These are phyloP conservation scores for Penicillium palitans DNA, from an alignment of 2,329 filamentous ascomycete species.

Conservation along the genomic window DNA sequence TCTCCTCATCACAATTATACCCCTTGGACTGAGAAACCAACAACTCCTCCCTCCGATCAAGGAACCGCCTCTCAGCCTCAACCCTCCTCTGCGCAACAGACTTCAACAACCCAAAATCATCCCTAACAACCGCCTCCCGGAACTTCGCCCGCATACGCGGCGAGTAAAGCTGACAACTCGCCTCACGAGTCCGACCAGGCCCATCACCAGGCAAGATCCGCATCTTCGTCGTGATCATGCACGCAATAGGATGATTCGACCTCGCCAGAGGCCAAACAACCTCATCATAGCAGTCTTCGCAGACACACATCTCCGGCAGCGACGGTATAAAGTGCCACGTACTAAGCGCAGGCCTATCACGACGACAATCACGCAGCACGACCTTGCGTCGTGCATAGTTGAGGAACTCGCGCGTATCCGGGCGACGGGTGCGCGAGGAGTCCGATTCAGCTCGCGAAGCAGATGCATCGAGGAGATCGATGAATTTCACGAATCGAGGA, in stretches of 20 bases:
- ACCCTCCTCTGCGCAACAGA: constrained; percentile 59
- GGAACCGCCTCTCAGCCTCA: constrained; percentile 60
- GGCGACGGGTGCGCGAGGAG: constrained; percentile 37
- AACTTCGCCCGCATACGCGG: constrained; percentile 75
- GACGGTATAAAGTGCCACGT: constrained; percentile 77
- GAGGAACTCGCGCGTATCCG: constrained; percentile 63
- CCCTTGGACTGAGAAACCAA: constrained; percentile 60
- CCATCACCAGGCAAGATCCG: constrained; percentile 58
- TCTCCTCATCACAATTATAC: constrained; percentile 52
- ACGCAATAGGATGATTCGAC: constrained; percentile 57
- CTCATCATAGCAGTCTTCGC: constrained; percentile 81
- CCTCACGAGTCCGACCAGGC: constrained; percentile 34
- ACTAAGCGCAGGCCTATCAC: constrained; percentile 62
- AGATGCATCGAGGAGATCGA: constrained; percentile 57
- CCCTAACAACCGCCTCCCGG: constrained; percentile 61
- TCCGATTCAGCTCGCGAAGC: constrained; percentile 44
- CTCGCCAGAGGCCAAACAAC: constrained; percentile 69
- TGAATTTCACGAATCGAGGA: constrained; percentile 57
- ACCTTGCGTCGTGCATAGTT: constrained; percentile 62
- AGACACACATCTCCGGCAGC: constrained; percentile 77
- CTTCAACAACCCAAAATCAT: constrained; percentile 67
- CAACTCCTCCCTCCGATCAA: constrained; percentile 56
- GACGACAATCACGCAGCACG: constrained; percentile 62
- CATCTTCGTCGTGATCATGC: constrained; percentile 64
- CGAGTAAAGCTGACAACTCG: constrained; percentile 78